These are phyloP conservation scores for Colletotrichum melonis DNA, from an alignment of 2,329 filamentous ascomycete species.

Conservation along the genomic window DNA sequence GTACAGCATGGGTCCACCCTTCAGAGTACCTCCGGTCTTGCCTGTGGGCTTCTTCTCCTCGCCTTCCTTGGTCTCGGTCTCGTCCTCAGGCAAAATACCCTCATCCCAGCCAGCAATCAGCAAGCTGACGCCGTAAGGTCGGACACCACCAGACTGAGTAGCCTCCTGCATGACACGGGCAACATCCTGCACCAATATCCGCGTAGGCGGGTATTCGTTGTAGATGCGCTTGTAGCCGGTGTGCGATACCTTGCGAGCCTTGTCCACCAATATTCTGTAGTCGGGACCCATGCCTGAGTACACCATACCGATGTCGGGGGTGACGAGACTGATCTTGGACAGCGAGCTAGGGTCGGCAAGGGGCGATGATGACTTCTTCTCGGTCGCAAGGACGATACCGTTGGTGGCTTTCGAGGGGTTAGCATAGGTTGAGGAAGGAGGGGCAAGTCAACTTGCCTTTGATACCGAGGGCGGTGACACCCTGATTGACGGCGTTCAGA, in stretches of 20 bases:
- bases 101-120: conserved; percentile 98
- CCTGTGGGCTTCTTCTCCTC: conserved; percentile 79
- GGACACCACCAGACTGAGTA: conserved; percentile 96
- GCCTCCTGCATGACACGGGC: conserved; percentile 99
- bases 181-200: conserved; percentile 98
- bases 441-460: conserved; percentile 74
- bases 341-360: conserved; percentile 95
- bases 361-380: conserved; percentile 99
- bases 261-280: conserved; percentile 97
- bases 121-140: conserved; percentile 95
- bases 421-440: conserved; percentile 33
- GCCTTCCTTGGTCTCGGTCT: conserved; percentile 65
- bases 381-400: conserved; percentile 97
- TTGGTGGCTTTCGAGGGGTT: conserved; percentile 79
- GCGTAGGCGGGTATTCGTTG: conserved; percentile 99
- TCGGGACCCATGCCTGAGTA: conserved; percentile 99
- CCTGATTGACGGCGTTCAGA: conserved; percentile 98
- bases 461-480: conserved; percentile 97
- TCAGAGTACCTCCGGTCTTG: conserved; percentile 95
- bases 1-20: conserved; percentile 97
- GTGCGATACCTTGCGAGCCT: conserved; percentile 97
- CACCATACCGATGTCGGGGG: conserved; percentile 99
- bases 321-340: conserved; percentile 97
- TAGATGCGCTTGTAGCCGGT: conserved; percentile 99
- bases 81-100: conserved; percentile 87